Base-by-base conservation (phyloP, 2,329 filamentous ascomycete species). In the Myrmaecium sp. region DNA sequence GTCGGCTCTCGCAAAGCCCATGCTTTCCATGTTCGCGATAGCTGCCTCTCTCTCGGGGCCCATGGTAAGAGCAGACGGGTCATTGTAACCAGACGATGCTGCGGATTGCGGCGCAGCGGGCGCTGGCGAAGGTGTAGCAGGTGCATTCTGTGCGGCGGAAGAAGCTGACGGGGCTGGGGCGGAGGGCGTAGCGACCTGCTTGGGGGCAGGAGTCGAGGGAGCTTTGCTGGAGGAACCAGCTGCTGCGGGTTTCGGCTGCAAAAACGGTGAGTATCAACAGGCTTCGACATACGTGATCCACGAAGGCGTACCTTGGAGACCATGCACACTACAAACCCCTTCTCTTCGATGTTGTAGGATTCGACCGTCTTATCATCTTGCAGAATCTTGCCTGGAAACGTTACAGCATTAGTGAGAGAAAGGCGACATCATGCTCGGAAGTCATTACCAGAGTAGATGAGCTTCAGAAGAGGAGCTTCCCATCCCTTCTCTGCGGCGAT, bases 311-410 rank as follows among this genome's bases (percentile, higher is more conserved):
- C 84, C 79, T 95, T 95, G 51, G 81, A 82, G 43, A 92, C 75
- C 74, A 98, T 93, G 62, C 89, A 98, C 33, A 98, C 89, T 44
- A 98, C 83, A 53, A 95, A 98, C 19, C 89, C 89, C 66, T 95
- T 98, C 68, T 95, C 89, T 58, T 98, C 86, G 36, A 98, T 95
- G 58, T 82, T 93, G 64, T 95, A 95, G 21, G 80, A 84, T 55
- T 83, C 82, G 42, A 98, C 79, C 3, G 84, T 93, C 49, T 94
- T 89, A 35, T 83, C 82, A 76, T 98, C 86, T 58, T 94, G 86
- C 38, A 98, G 64, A 43, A 98, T 95, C 64, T 98, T 98, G 61
- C 89, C 84, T 94, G 42, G 30, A 25, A 9, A 15, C n/a, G n/a
- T n/a, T n/a, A n/a, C 28, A 29, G 19, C 15, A 34, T 42, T 32